Percentiles rank a stretch among this genome's conserved stretches.
Evolutionary conservation across 768 basidiomycete genomes (phyloP).

Genomic region (Leccinellum albellum): DNA sequence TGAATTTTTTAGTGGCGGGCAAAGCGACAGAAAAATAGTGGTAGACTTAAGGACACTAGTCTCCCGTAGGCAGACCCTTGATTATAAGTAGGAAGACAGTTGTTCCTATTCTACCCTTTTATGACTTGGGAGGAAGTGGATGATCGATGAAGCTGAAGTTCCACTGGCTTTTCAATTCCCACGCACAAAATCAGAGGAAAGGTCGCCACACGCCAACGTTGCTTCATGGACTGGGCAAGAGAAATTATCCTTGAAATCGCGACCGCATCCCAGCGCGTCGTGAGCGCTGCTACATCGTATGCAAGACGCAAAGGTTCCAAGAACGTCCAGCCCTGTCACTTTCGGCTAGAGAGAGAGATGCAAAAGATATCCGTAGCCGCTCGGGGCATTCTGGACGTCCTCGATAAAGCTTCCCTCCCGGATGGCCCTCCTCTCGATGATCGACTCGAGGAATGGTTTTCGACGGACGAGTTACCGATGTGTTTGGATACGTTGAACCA

Average conservation of each 20-base stretch:
- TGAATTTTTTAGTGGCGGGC: too few relatives aligned
- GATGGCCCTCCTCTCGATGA: slow-evolving; percentile 5
- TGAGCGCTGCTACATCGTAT: background rate
- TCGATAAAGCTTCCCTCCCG: background rate
- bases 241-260: background rate
- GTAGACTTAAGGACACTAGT: too few relatives aligned
- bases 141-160: too few relatives aligned
- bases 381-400: background rate
- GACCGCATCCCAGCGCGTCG: background rate
- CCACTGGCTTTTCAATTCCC: too few relatives aligned
- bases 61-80: too few relatives aligned
- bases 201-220: background rate
- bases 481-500: slow-evolving; percentile 5
- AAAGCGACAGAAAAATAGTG: too few relatives aligned
- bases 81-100: too few relatives aligned
- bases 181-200: too few relatives aligned
- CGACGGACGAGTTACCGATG: background rate
- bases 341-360: slow-evolving; percentile 15
- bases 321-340: slow-evolving; percentile 4
- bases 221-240: slow-evolving; percentile 2
- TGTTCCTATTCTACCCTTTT: too few relatives aligned
- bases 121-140: too few relatives aligned
- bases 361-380: slow-evolving; percentile 5
- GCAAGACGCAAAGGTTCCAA: background rate
- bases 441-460: slow-evolving; percentile 9